Evolutionary conservation across 129 eudicot genomes (phyloP), one percentile per base, ranked within the genome.

Genomic region (Smallanthus sonchifolius): DNA sequence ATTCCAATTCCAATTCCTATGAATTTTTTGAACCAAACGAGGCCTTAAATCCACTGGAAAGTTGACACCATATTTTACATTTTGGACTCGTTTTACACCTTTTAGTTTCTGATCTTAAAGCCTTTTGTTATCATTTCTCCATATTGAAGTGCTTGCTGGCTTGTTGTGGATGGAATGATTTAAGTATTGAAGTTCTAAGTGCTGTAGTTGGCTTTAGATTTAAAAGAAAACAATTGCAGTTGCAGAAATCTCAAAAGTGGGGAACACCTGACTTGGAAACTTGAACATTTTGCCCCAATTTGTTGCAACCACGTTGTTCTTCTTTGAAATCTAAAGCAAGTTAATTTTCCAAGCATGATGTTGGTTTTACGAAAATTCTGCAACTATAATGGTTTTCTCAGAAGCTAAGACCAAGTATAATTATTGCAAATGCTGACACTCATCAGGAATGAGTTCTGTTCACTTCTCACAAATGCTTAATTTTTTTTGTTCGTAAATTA

Each of bases 291-390:
- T 62, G 15, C 59, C 45, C 65, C 76, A 20, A 17, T 4, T 51
- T 75, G 19, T 65, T 38, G 79, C 66, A 37, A 39, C 55, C 38
- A 37, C 37, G 42, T 55, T 51, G 30, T 75, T 75, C 38, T 39
- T 70, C 38, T 47, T 5, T 48, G 2, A 36, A 7, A 36, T 37
- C 2, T 38, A 37, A 36, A 54, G 65, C 42, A 44, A 38, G 16
- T 40, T n/a, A 24, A 0, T 42, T 43, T 60, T 44, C 36, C 19
- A 37, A 51, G 43, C 39, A 20, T 52, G n/a, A 51, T 52, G n/a
- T 48, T 64, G n/a, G 10, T n/a, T 32, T 24, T 37, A 7, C n/a
- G 28, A 13, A 32, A 11, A 32, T 60, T 60, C 16, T 30, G 66
- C 40, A 30, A 1, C 40, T 60, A 10, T 52, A 11, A 32, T 32